These are phyloP conservation scores for Penicillium sp. DNA, from an alignment of 2,329 filamentous ascomycete species.

Conservation along the genomic window DNA sequence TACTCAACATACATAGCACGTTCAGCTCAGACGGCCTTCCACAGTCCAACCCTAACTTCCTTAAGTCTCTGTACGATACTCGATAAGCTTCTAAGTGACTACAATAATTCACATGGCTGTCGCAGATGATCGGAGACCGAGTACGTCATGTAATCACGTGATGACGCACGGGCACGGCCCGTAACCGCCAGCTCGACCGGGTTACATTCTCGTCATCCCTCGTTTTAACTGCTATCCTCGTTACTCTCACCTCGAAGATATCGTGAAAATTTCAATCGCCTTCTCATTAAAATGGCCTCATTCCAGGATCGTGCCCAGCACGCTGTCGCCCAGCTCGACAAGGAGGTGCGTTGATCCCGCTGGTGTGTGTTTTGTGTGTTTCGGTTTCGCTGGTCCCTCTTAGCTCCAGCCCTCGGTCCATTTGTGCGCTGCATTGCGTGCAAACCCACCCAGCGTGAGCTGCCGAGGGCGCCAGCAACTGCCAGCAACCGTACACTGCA, in stretches of 20 bases:
- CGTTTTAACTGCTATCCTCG: conserved; percentile 17
- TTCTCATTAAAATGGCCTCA: conserved; percentile 39
- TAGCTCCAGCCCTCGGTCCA: conserved; percentile 19
- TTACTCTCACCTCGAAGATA: conserved; percentile 7
- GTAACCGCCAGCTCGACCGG: conserved; percentile 25
- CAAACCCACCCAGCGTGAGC: background rate
- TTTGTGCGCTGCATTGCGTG: conserved; percentile 9
- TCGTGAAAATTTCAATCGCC: conserved; percentile 13
- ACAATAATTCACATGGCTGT: conserved; percentile 1
- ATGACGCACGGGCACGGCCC: conserved; percentile 15
- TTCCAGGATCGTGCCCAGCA: conserved; percentile 66
- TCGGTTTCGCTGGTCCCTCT: conserved; percentile 23
- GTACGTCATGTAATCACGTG: conserved; percentile 30
- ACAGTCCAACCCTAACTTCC: background rate
- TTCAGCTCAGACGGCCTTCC: background rate
- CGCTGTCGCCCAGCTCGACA: conserved; percentile 67
- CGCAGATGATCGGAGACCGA: conserved; percentile 12
- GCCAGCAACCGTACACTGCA: background rate
- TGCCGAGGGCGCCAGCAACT: background rate
- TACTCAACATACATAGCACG: background rate
- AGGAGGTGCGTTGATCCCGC: conserved; percentile 56
- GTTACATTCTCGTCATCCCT: conserved; percentile 31
- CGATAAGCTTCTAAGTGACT: background rate
- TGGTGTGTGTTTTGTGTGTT: conserved; percentile 19
- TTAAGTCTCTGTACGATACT: background rate